phyloP scores from a whole-genome alignment of 371 early-diverging fungal genomes.

The Paramicrosporidium saccamoebae region DNA sequence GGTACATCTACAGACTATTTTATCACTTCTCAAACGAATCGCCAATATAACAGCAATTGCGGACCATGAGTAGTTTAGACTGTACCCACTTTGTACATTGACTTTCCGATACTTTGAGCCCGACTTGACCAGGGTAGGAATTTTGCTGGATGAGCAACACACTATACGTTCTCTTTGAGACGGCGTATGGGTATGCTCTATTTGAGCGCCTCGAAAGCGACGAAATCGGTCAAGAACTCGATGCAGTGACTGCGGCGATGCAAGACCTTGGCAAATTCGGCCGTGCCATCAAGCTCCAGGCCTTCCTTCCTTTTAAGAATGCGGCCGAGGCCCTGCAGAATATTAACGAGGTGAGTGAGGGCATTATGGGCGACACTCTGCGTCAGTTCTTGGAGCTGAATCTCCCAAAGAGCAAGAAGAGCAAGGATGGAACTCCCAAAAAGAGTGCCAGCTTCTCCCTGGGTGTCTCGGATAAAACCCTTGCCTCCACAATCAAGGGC shows the following conservation, averaged over 20 bases:
- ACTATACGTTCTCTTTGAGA: slow-evolving; percentile 65
- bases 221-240: slow-evolving; percentile 72
- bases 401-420: slow-evolving; percentile 39
- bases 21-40: too few relatives aligned
- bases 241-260: slow-evolving; percentile 43
- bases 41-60: too few relatives aligned
- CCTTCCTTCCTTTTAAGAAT: slow-evolving; percentile 77
- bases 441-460: slow-evolving; percentile 19
- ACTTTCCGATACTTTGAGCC: too few relatives aligned
- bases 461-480: slow-evolving; percentile 73
- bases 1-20: too few relatives aligned
- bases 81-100: too few relatives aligned
- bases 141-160: too few relatives aligned
- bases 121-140: too few relatives aligned
- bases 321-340: slow-evolving; percentile 90
- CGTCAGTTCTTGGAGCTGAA: slow-evolving; percentile 77
- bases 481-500: slow-evolving; percentile 55
- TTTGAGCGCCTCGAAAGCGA: slow-evolving; percentile 76
- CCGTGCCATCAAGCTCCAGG: slow-evolving; percentile 58
- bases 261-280: slow-evolving; percentile 62
- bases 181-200: slow-evolving; percentile 79
- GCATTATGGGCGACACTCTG: slow-evolving; percentile 15
- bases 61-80: too few relatives aligned
- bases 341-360: slow-evolving; percentile 86
- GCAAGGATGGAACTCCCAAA: too few relatives aligned